Evolutionary conservation across 1,139 yeast species (phyloP), one percentile per base, ranked within the genome.

Genomic region (Taphrina wiesneri): DNA sequence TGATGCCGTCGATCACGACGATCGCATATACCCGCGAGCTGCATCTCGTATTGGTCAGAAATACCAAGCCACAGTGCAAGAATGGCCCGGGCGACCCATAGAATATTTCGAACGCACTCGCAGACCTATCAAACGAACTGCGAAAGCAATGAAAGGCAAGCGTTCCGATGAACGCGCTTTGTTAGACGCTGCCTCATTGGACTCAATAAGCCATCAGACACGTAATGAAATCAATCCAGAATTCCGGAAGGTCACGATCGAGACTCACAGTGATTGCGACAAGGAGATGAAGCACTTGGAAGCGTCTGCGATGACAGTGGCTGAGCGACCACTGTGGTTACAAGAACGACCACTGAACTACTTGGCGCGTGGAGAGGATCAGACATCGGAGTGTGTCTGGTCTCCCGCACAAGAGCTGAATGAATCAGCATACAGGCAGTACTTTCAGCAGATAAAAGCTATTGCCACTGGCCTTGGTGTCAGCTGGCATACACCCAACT

Each of bases 331-430:
- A 17, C 82, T 82, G 0, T 90, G 96, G 96, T 77, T 89, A 49
- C 92, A 87, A 72, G 88, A 86, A 2, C 78, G 87, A 69, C 96
- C 96, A 0, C 80, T 81, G 66, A 96, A 96, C 0, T 90, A 88
- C 73, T 77, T 87, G n/a, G 96, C 90, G 71, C 81, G 99, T 72
- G 99, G 98, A 0, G 85, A 83, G 0, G 91, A 86, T 71, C 85
- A 82, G 32, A 89, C 97, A 0, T 81, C 85, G 5, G 65, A 61
- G 34, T 28, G 43, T 11, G 26, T 61, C n/a, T 61, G 57, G 57
- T 0, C 75, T 89, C 21, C 76, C 87, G 80, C 80, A 3, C 80
- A 77, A 19, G 67, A 67, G 1, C 76, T 80, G 13, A n/a, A n/a
- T 39, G 73, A 75, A 61, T 68, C 68, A 0, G 74, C 74, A 21